Percentiles rank a stretch among this genome's conserved stretches.
These are phyloP conservation scores for Saturnispora serradocipensis DNA, from an alignment of 805 yeast genomes.

Conservation along the genomic window DNA sequence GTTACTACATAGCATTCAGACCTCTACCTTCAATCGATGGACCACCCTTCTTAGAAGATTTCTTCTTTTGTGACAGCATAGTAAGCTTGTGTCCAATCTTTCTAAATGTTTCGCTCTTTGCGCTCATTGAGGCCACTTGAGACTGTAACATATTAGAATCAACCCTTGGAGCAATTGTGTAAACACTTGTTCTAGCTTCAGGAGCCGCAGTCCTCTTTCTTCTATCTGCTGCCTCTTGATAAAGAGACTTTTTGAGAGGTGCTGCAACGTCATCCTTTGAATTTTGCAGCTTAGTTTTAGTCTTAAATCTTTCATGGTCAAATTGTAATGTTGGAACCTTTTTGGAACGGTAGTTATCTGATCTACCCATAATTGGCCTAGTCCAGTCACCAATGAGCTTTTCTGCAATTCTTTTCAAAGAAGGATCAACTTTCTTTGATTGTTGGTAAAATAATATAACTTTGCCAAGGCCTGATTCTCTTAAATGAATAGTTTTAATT, in stretches of 20 bases:
- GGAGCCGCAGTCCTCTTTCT: slow-evolving; percentile 95
- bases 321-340: slow-evolving; percentile 60
- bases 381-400: slow-evolving; percentile 95
- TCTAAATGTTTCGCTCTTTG: slow-evolving; percentile 64
- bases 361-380: slow-evolving; percentile 91
- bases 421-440: slow-evolving; percentile 79
- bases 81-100: slow-evolving; percentile 57
- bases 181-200: slow-evolving; percentile 79
- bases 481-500: slow-evolving; percentile 88
- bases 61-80: slow-evolving; percentile 39
- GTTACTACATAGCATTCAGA: slow-evolving; percentile 14
- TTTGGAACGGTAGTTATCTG: slow-evolving; percentile 89
- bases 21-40: slow-evolving; percentile 74
- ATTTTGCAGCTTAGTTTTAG: slow-evolving; percentile 27
- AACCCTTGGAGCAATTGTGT: slow-evolving; percentile 82
- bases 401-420: slow-evolving; percentile 82
- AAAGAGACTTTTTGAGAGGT: slow-evolving; percentile 43
- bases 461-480: slow-evolving; percentile 92
- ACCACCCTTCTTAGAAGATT: slow-evolving; percentile 52
- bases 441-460: slow-evolving; percentile 89
- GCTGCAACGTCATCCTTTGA: slow-evolving; percentile 23
- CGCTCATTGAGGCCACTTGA: slow-evolving; percentile 34
- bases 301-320: slow-evolving; percentile 46
- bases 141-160: slow-evolving; percentile 40
- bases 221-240: slow-evolving; percentile 85